Conservation (phyloP, 2,329 filamentous ascomycete species). For the Aspergillus chevalieri region DNA sequence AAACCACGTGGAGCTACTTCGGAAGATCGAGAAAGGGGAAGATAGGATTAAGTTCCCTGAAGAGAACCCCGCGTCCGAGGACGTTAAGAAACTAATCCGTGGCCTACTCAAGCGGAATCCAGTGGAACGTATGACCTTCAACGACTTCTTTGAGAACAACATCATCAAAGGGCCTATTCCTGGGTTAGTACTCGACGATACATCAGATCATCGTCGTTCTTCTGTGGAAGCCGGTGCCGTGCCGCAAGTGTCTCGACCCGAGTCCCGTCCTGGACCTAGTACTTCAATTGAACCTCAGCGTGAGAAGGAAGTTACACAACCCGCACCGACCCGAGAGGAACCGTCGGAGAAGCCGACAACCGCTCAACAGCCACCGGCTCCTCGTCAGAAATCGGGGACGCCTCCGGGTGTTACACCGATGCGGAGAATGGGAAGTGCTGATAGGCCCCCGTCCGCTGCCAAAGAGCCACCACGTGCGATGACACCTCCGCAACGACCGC, state of each 20-base stretch:
- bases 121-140: slow-evolving; percentile 76
- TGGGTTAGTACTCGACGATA: slow-evolving; percentile 66
- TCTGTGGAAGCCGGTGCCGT: slow-evolving; percentile 11
- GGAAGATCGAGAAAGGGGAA: slow-evolving; percentile 83
- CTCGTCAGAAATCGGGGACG: slow-evolving; percentile 22
- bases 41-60: slow-evolving; percentile 78
- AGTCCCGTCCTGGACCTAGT: slow-evolving; percentile 12
- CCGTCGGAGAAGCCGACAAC: background rate
- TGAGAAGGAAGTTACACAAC: slow-evolving; percentile 19
- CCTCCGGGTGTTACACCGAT: slow-evolving; percentile 24
- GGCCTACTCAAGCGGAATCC: slow-evolving; percentile 78
- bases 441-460: slow-evolving; percentile 20
- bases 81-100: slow-evolving; percentile 75
- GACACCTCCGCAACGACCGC: slow-evolving; percentile 27
- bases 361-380: slow-evolving; percentile 34
- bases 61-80: slow-evolving; percentile 63
- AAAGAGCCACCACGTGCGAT: slow-evolving; percentile 22
- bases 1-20: slow-evolving; percentile 89
- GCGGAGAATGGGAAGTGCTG: slow-evolving; percentile 29
- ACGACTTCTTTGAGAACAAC: slow-evolving; percentile 71
- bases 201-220: slow-evolving; percentile 20
- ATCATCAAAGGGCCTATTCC: slow-evolving; percentile 73
- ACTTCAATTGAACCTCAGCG: slow-evolving; percentile 11
- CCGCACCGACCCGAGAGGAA: slow-evolving; percentile 17
- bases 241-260: slow-evolving; percentile 10